Evolutionary conservation across 495 filamentous ascomycete species (phyloP), one percentile per base, ranked within the genome.

Genomic region (Platismatia glauca): DNA sequence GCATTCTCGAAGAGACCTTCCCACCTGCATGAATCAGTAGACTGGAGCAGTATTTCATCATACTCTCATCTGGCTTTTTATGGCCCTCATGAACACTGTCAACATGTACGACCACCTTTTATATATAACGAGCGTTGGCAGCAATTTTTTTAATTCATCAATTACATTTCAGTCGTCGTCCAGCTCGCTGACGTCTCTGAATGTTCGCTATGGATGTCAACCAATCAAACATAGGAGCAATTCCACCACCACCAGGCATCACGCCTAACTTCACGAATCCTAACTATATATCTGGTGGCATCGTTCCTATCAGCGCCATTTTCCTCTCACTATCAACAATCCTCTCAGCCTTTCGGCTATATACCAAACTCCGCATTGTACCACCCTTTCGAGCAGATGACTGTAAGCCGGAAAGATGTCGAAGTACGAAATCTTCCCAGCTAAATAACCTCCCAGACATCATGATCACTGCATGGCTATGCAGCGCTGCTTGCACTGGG

Each of bases 331-430:
- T 78, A 20, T 71, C 73, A 8, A 59, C 71, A 0, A 31, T 72
- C 43, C 63, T 70, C 11, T 38, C 76, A 13, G 46, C 53, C 9
- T 53, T 77, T 13, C 66, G 76, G 15, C 67, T 69, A 37, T 78
- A 75, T 70, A 75, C 75, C 6, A 67, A 72, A 11, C 13, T 70
- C 1, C 69, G 72, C 33, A 64, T 76, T 43, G 68, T 75, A 63
- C 70, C 67, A 24, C 69, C 68, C 20, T 74, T 76, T 60, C 64
- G 67, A 3, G 67, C 56, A 57, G 75, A 78, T 68, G 76, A 78
- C 63, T 73, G 76, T 75, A 48, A 61, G 74, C 69, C 27, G 1
- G 15, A 24, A 7, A n/a, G 3, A 24, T n/a, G 3, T 7, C 24
- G 33, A 35, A 35, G 33, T 24, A 35, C 43, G 24, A 16, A n/a